Conservation (phyloP, 2,329 filamentous ascomycete species). For the Trichoderma arundinaceum region DNA sequence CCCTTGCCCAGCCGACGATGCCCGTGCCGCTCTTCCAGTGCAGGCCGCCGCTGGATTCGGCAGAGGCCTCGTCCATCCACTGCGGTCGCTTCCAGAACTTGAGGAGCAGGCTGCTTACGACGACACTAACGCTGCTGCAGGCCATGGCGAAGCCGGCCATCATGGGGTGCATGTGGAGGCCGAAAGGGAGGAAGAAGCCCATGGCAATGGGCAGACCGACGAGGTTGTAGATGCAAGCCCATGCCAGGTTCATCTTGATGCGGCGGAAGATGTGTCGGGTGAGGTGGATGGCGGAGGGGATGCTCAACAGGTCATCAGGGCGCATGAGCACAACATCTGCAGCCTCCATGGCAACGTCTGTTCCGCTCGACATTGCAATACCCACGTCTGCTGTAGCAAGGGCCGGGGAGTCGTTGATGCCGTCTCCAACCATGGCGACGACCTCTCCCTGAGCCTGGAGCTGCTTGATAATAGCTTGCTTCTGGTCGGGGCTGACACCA, state of each 20-base stretch:
- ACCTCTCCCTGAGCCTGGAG: constrained; percentile 76
- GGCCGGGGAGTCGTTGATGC: constrained; percentile 97
- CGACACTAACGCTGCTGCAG: constrained; percentile 85
- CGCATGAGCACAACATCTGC: constrained; percentile 96
- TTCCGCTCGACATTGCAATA: constrained; percentile 90
- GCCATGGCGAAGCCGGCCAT: constrained; percentile 96
- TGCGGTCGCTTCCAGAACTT: constrained; percentile 83
- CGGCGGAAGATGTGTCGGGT: constrained; percentile 84
- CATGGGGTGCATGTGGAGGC: constrained; percentile 88
- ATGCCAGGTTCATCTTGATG: constrained; percentile 91
- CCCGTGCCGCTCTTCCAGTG: constrained; percentile 52
- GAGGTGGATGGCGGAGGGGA: constrained; percentile 85
- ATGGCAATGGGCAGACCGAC: constrained; percentile 94
- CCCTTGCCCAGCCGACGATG: constrained; percentile 50
- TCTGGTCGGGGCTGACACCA: constrained; percentile 88
- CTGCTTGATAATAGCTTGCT: constrained; percentile 80
- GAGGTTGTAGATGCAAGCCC: constrained; percentile 92
- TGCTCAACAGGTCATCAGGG: constrained; percentile 86
- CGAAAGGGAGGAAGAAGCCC: constrained; percentile 92
- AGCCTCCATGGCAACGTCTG: constrained; percentile 97
- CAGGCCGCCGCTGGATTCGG: constrained; percentile 62
- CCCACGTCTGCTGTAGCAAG: constrained; percentile 91
- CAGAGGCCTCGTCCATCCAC: constrained; percentile 80
- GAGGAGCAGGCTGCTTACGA: constrained; percentile 79
- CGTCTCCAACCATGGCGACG: constrained; percentile 97